Evolutionary conservation across 2,329 filamentous ascomycete species (phyloP).

Genomic region (Fusarium buxicola): DNA sequence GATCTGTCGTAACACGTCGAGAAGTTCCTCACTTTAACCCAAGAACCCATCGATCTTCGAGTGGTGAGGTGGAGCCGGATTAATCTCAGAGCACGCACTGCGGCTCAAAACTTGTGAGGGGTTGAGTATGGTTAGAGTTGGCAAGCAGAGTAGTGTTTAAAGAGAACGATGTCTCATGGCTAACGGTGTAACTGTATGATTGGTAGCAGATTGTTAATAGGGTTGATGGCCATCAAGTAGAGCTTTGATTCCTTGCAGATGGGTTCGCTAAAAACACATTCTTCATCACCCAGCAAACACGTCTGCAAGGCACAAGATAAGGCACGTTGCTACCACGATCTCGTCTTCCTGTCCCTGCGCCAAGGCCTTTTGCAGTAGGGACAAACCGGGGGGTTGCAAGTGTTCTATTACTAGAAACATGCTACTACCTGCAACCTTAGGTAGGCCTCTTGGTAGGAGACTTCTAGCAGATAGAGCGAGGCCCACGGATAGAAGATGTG

Average conservation of each 20-base stretch:
- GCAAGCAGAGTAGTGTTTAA: constrained; percentile 44
- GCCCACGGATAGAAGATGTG: constrained; percentile 45
- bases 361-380: constrained; percentile 40
- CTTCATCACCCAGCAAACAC: constrained; percentile 42
- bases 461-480: constrained; percentile 45
- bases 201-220: neutral
- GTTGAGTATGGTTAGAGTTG: constrained; percentile 3
- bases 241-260: constrained; percentile 45
- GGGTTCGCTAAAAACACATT: constrained; percentile 40
- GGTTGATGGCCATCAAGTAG: constrained; percentile 24
- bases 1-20: constrained; percentile 43
- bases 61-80: accelerated
- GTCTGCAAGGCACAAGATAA: constrained; percentile 48
- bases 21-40: constrained; percentile 46
- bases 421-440: constrained; percentile 39
- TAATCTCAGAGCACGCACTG: neutral
- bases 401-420: constrained; percentile 39
- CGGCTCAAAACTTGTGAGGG: neutral
- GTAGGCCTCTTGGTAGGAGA: constrained; percentile 39
- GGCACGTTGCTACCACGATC: constrained; percentile 42
- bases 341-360: constrained; percentile 40
- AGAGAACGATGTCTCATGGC: constrained; percentile 46
- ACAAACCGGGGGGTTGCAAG: constrained; percentile 41
- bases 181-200: constrained; percentile 7
- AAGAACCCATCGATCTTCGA: constrained; percentile 46